Evolutionary conservation across 805 yeast genomes (phyloP).

Genomic region (Saccharomyces eubayanus): DNA sequence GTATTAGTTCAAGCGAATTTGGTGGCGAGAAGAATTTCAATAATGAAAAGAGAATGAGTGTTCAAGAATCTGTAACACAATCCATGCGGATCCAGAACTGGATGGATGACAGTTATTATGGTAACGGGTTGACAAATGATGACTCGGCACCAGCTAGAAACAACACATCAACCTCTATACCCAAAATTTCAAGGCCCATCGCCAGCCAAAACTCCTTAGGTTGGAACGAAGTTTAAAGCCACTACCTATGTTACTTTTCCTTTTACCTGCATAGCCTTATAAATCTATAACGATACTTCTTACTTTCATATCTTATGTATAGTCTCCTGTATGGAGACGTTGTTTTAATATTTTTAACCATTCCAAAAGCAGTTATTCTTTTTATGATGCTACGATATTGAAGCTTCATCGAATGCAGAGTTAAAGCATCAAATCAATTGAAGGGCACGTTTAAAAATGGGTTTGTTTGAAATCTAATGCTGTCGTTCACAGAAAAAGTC

Average conservation of each 20-base stretch:
- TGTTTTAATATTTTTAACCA: neutral
- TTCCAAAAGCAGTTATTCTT: neutral
- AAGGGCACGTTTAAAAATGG: neutral
- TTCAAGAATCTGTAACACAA: constrained; percentile 20
- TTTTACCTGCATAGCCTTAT: neutral
- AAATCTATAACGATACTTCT: neutral
- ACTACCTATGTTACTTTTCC: neutral
- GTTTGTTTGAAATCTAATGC: neutral
- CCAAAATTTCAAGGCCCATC: constrained; percentile 58
- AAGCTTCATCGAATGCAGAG: neutral
- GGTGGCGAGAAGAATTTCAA: constrained; percentile 5
- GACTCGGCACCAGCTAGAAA: constrained; percentile 9
- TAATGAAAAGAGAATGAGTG: constrained; percentile 11
- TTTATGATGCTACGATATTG: neutral
- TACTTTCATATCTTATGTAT: neutral
- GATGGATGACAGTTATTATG: constrained; percentile 26
- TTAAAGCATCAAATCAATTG: too few relatives aligned
- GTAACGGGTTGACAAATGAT: constrained; percentile 10
- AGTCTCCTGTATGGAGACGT: neutral
- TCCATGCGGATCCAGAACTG: constrained; percentile 26
- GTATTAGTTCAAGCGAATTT: constrained; percentile 10
- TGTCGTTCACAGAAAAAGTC: constrained; percentile 13
- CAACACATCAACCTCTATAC: constrained; percentile 15
- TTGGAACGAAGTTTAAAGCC: constrained; percentile 38
- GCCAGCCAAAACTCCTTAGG: constrained; percentile 66